Base-by-base conservation (phyloP, 2,329 filamentous ascomycete species). In the Ploettnerulaceae sp. region DNA sequence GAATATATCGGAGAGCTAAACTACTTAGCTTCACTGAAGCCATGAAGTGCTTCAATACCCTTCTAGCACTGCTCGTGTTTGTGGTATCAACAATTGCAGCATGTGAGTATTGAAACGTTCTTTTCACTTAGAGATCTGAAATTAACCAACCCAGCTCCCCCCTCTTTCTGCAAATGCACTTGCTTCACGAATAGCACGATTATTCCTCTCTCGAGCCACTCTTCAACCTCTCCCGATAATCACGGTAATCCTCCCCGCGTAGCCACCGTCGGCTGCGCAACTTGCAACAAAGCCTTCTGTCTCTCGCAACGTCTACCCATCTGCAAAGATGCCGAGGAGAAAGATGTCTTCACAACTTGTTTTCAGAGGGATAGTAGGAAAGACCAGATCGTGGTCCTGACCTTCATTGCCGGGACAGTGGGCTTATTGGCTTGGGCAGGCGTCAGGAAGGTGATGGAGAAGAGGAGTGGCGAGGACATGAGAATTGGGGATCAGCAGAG, bases 171-270 rank as follows among this genome's bases (percentile, higher is more conserved):
- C 71, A 84, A 84, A 72, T 84, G 80, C 68, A 83, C 78, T 56
- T 84, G 80, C 68, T 81, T 81, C 69, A 78, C 77, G 57, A 83
- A 84, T 69, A 81, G 76, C 71, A 83, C 79, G 55, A 81, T 84
- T 59, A 81, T 84, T 60, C 71, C 75, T 11, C 72, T 82, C 7
- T 75, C 58, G 51, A 63, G 52, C 48, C 62, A 54, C 52, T 57
- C 48, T 48, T 56, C 59, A 41, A 54, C 56, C 37, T 54, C 31
- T 14, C 41, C 48, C 12, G 44, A 57, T 7, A 54, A 56, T 37
- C 20, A 49, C 15, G n/a, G n/a, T n/a, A n/a, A n/a, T n/a, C 28
- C 48, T 7, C 40, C 57, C 14, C 58, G 45, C 66, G 69, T 59
- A 59, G 67, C 57, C 50, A 68, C 52, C 69, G 71, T 34, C 62